Conservation (phyloP, 768 basidiomycete species). For the Chalciporus chontae region DNA sequence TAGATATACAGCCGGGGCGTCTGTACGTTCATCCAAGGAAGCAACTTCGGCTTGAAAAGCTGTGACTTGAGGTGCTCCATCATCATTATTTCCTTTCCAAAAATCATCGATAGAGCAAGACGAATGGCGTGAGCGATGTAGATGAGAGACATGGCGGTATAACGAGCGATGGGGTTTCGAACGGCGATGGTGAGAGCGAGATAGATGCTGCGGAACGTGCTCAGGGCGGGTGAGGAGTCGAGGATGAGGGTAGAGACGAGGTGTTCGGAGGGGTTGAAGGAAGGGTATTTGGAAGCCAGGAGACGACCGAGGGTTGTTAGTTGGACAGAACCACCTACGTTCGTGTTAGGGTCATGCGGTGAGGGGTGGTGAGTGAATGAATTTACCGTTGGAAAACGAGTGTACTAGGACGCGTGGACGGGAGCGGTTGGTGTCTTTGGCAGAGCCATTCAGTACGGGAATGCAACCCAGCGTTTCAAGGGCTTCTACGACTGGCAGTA, state of each 20-base stretch:
- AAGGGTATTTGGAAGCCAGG: constrained; percentile 17
- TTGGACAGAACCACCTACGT: constrained; percentile 22
- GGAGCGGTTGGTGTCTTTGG: neutral
- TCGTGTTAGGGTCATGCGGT: neutral
- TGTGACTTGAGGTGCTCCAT: constrained; percentile 4
- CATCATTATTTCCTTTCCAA: constrained; percentile 16
- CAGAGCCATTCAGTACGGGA: neutral
- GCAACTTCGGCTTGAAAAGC: constrained; percentile 21
- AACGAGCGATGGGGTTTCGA: constrained; percentile 18
- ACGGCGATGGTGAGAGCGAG: constrained; percentile 22
- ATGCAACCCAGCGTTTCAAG: constrained; percentile 25
- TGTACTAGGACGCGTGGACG: constrained; percentile 25
- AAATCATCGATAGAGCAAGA: constrained; percentile 6
- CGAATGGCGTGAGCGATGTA: constrained; percentile 12
- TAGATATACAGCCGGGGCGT: constrained; percentile 37
- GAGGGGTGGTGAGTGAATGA: too few species aligned
- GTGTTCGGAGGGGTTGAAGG: neutral
- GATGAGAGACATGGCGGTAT: constrained; percentile 10
- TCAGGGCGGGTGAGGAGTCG: constrained; percentile 19
- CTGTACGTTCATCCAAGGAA: constrained; percentile 29
- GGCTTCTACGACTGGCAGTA: constrained; percentile 22
- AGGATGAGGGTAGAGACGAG: constrained; percentile 17
- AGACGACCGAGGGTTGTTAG: constrained; percentile 16
- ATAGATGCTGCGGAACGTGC: constrained; percentile 14
- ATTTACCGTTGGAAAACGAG: constrained; percentile 29